Evolutionary conservation across 768 basidiomycete genomes (phyloP).

Genomic region (Rhizopogon vinicolor): DNA sequence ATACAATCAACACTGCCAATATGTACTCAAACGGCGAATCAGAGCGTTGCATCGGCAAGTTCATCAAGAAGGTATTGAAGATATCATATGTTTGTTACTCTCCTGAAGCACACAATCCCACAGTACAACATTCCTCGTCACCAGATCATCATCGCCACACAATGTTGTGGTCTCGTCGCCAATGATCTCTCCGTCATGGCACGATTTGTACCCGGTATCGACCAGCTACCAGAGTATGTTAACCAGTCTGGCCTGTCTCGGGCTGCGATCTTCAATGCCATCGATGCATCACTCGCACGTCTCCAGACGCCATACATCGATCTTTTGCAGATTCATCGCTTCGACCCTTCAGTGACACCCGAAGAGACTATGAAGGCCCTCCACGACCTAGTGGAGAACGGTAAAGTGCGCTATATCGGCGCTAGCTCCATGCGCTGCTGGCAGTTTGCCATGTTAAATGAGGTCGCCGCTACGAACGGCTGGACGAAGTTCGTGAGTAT

Average conservation of each 20-base stretch:
- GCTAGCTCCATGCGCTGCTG: conserved; percentile 43
- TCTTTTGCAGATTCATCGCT: conserved; percentile 42
- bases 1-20: conserved; percentile 36
- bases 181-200: not conserved
- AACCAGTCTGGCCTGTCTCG: conserved; percentile 32
- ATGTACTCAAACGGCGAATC: conserved; percentile 32
- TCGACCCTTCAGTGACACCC: conserved; percentile 29
- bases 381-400: conserved; percentile 42
- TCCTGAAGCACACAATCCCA: not conserved
- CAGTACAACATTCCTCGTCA: conserved; percentile 29
- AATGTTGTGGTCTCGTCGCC: conserved; percentile 14
- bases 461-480: conserved; percentile 37
- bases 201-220: not conserved
- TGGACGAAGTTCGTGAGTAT: conserved; percentile 55
- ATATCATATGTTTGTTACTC: not conserved
- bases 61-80: conserved; percentile 29
- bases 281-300: conserved; percentile 32
- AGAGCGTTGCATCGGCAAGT: conserved; percentile 32
- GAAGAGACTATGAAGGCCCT: conserved; percentile 49
- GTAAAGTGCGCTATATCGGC: conserved; percentile 49
- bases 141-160: conserved; percentile 27
- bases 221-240: conserved; percentile 13
- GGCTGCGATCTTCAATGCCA: conserved; percentile 33
- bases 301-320: conserved; percentile 34
- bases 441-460: conserved; percentile 41